Conservation (phyloP, 192 early-diverging fungal genomes). For the Bifiguratus adelaidae region DNA sequence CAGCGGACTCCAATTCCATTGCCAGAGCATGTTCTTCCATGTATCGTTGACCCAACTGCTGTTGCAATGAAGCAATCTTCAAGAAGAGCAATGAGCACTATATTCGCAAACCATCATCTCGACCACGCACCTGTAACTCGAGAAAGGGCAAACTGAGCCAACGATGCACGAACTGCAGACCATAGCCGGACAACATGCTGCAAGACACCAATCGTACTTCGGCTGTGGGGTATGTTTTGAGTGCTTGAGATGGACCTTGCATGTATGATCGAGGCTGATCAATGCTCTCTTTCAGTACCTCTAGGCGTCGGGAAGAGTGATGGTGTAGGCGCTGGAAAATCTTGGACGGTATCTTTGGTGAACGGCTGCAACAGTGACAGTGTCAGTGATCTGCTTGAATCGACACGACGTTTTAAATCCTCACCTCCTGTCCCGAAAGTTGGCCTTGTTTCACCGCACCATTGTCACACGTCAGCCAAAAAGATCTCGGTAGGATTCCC, state of each 20-base stretch:
- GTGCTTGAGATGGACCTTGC: no score
- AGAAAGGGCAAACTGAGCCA: constrained; percentile 45
- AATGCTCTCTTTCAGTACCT: no score
- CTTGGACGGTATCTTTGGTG: no score
- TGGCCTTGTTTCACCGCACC: no score
- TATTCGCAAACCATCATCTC: neutral
- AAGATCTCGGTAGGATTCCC: no score
- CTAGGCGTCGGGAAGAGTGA: no score
- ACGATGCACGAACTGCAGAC: constrained; percentile 39
- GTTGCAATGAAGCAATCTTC: neutral
- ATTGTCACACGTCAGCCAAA: no score
- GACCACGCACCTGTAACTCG: constrained; percentile 31
- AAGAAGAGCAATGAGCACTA: neutral
- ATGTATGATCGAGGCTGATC: no score
- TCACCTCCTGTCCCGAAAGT: constrained; percentile 21
- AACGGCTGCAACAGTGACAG: no score
- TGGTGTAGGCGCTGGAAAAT: no score
- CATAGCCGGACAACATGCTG: constrained; percentile 38
- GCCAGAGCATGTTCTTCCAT: neutral
- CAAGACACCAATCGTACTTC: constrained; percentile 41
- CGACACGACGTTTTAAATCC: neutral
- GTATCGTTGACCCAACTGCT: neutral
- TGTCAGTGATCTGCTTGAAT: no score
- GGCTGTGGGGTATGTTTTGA: no score
- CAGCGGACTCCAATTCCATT: neutral